Evolutionary conservation across 2,329 filamentous ascomycete species (phyloP), one percentile per base, ranked within the genome.

Genomic region (Penicillium frequentans): DNA sequence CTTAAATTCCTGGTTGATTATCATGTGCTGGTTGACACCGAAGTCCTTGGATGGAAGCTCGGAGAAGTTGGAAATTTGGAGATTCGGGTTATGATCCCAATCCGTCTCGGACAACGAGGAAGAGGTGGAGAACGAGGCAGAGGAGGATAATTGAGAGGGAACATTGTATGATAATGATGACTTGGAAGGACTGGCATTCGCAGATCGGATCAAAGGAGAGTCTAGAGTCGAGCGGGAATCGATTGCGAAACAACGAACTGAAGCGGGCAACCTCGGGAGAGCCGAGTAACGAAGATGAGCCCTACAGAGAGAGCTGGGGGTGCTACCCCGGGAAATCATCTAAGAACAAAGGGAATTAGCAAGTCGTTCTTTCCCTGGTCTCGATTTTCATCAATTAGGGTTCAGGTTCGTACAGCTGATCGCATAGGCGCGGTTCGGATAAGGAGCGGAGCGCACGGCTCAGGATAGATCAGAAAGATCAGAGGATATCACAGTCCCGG

Each of bases 1-100:
- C 70, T 96, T 97, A 75, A 98, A 95, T 73, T 98, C 93, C 70
- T 91, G 87, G 71, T 98, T 96, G 70, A 98, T 96, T 58, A 91
- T 83, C 81, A 98, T 96, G 76, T 98, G 90, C 75, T 99, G 95
- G 67, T 99, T 99, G 66, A 93, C 88, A 16, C 95, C 95, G 66
- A 98, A 98, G 66, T 90, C 87, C 60, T 84, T 83, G 64, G 89
- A 87, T 2, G 90, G 90, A 23, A 95, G 81, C 69, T 93, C 83
- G 29, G 87, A 86, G 77, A 93, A 93, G 60, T 86, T 84, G 49
- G 85, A 85, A 66, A 93, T 90, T 60, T 86, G 82, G 59, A 87
- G 85, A 63, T 91, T 83, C 14, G 87, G 85, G 63, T 90, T 85
- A 55, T 90, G 86, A 68, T 95, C 90, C 90, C 90, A 93, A 67